Base-by-base conservation (phyloP, 2,329 filamentous ascomycete species). In the Myriosclerotinia duriaeana region DNA sequence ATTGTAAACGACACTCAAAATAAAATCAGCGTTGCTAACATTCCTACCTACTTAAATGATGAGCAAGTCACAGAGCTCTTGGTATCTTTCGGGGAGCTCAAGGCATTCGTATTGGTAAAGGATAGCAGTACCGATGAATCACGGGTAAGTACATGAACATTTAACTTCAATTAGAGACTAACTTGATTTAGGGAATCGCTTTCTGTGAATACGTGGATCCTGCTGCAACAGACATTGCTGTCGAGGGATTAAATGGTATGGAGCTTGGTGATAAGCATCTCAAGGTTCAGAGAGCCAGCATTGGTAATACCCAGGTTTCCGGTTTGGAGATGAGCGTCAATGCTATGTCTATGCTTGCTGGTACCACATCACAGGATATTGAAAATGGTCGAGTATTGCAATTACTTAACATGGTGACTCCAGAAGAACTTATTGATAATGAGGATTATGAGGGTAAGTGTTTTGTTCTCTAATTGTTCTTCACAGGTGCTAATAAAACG, bases 381-480 rank as follows among this genome's bases (percentile, higher is more conserved):
- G 93, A 96, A 72, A 87, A 89, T 68, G 91, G 91, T 71, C 87
- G 91, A 66, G 94, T 99, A 20, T 78, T 99, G 68, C 94, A 97
- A 79, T 82, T 99, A 69, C 86, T 99, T 75, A 99, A 99, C 81
- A 99, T 99, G 95, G 94, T 99, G 46, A 99, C 95, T 0, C 85
- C 93, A 0, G 95, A 99, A 74, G 95, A 99, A 79, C 82, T 99
- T 34, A 87, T 97, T 79, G 93, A 98, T 76, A 89, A 88, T 62
- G 93, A 98, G 46, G 95, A 99, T 75, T 98, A 97, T 75, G 91
- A 97, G 79, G 94, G 94, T 93, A 84, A 76, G 82, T 67, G 62
- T 38, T 59, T 22, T 14, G 5, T 66, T 34, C 1, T 20, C 8
- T 22, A 38, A 34, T 52, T 15, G 2, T 65, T 34, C 26, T 26